Evolutionary conservation across 1,139 yeast genomes (phyloP).

Genomic region (Scheffersomyces quercinus): DNA sequence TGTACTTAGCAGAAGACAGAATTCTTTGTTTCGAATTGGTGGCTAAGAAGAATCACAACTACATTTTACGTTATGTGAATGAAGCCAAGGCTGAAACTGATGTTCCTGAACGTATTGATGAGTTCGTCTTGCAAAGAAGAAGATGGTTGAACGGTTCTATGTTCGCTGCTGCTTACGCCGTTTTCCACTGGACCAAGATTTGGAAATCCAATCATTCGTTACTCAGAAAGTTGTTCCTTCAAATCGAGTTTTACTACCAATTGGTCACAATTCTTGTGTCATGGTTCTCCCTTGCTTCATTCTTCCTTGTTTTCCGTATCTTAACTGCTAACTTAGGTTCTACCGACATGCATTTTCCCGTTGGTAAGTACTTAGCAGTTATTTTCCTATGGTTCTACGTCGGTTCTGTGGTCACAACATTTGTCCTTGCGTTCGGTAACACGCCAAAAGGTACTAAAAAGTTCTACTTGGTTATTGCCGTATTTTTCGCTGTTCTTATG

Average conservation of each 20-base stretch:
- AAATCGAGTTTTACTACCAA: constrained; percentile 72
- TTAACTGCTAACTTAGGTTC: constrained; percentile 59
- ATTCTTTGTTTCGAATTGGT: constrained; percentile 80
- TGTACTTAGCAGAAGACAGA: constrained; percentile 86
- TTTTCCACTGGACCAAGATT: constrained; percentile 67
- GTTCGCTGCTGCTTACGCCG: constrained; percentile 78
- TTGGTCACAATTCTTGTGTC: constrained; percentile 64
- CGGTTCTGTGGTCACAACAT: constrained; percentile 24
- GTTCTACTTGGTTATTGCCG: constrained; percentile 22
- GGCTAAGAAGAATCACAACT: constrained; percentile 62
- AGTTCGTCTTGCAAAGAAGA: constrained; percentile 74
- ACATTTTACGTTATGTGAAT: constrained; percentile 71
- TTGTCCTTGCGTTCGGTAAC: constrained; percentile 29
- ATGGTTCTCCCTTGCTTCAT: constrained; percentile 79
- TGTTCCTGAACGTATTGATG: constrained; percentile 74
- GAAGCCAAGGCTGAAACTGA: constrained; percentile 82
- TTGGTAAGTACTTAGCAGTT: constrained; percentile 24
- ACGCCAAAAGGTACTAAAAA: constrained; percentile 27
- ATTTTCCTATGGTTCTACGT: constrained; percentile 26
- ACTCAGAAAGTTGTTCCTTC: constrained; percentile 60
- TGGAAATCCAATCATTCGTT: constrained; percentile 72
- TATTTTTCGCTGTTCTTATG: constrained; percentile 27
- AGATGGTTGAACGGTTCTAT: constrained; percentile 87
- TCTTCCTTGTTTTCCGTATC: constrained; percentile 71
- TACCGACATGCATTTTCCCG: constrained; percentile 34